Conservation (phyloP, 2,329 filamentous ascomycete genomes). For the Cladosporium cucumerinum region DNA sequence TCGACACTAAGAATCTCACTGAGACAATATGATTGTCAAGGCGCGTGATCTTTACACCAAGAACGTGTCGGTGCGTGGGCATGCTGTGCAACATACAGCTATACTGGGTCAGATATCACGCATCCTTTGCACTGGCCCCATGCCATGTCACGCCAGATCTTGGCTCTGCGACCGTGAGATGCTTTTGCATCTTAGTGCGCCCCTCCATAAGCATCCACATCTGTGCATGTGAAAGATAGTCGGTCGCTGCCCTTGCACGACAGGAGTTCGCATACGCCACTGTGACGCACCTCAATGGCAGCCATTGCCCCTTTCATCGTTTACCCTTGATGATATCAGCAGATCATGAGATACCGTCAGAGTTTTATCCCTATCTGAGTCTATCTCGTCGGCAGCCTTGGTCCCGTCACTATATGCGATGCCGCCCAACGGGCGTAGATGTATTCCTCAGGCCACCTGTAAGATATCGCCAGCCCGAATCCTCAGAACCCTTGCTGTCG, state of each 20-base stretch:
- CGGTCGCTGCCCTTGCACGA: not conserved
- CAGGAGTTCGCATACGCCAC: not conserved
- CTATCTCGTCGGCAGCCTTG: not conserved
- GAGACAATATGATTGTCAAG: not conserved
- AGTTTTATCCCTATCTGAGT: not conserved
- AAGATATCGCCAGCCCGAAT: not conserved
- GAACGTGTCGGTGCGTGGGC: not conserved
- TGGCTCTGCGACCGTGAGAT: not conserved
- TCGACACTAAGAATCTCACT: conserved; percentile 1
- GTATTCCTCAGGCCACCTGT: not conserved
- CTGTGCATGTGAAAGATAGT: not conserved
- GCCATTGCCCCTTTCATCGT: not conserved
- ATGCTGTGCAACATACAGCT: conserved; percentile 1
- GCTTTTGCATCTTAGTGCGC: not conserved
- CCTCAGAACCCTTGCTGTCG: conserved; percentile 57
- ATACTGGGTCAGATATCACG: not conserved
- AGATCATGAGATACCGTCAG: not conserved
- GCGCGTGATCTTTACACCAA: not conserved
- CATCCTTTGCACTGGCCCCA: not conserved
- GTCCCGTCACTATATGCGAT: not conserved
- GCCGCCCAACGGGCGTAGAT: not conserved
- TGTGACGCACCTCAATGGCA: not conserved
- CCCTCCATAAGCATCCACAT: not conserved
- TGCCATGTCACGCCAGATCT: conserved; percentile 1
- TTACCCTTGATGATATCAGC: not conserved